Base-by-base conservation (phyloP, 2,329 filamentous ascomycete species). In the Colletotrichum australisinense region DNA sequence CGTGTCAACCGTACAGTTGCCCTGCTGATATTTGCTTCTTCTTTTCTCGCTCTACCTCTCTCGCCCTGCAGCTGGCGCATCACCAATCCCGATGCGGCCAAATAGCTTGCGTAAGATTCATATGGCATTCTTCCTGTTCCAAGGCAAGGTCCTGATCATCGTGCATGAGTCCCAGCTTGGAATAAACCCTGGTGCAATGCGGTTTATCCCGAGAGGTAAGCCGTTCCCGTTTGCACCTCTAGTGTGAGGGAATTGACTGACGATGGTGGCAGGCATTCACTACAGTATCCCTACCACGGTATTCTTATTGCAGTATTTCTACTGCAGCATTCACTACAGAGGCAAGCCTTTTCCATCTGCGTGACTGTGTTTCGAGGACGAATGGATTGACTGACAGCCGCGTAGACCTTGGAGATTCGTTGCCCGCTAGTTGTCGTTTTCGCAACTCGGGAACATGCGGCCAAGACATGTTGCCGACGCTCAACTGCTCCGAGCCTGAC, bases 71-170 rank as follows among this genome's bases (percentile, higher is more conserved):
- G n/a, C 38, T 52, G 63, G 69, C 63, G 55, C 64, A 62, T 68
- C 38, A 46, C 53, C 49, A 58, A 16, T 19, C 38, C 57, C 53
- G 57, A 55, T 30, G 86, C 91, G 92, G 77, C 90, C 93, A 62
- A 98, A 98, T 88, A 98, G 98, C 83, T 93, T 94, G 46, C 89
- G 96, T 75, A 95, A 94, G 85, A 98, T 98, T 94, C 95, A 98
- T 80, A 97, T 99, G 93, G 92, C 94, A 1, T 98, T 98, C 82
- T 98, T 97, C 78, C 93, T 99, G 38, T 93, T 95, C 77, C 89
- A 90, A 57, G 97, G 97, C 26, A 92, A 93, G 75, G 95, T 98
- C 24, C 87, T 91, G 76, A 95, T 98, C 24, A 93, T 91, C 32
- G 90, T 97, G 60, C 91, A 93, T 76, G 90, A 93, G 76, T 93